Evolutionary conservation across 306 rosid genomes (phyloP), one percentile per base, ranked within the genome.

Genomic region (Benincasa hispida): DNA sequence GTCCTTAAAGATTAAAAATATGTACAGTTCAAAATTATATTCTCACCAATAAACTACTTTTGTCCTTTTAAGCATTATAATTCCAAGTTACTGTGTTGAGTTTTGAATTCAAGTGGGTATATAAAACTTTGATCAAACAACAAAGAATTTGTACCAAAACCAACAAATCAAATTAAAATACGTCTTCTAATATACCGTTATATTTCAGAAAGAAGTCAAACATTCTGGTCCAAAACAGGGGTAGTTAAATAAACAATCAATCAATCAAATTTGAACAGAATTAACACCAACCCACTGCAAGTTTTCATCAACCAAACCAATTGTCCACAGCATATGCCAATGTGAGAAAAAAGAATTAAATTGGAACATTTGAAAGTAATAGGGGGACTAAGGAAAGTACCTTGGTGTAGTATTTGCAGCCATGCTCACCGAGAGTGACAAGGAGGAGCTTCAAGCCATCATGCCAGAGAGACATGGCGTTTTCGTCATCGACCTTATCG

Each of bases 371-470:
- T 1, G 4, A 60, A 47, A 47, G 17, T 17, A 34, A 17, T 17
- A 3, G 18, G 9, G 11, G 21, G 7, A 45, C 18, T 8, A 3
- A 4, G 39, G 51, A 21, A 27, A 6, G 13, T 85, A 94, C 99
- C 97, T 91, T 89, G 79, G 98, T 89, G 81, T 94, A 94, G 86
- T 91, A 94, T 84, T 82, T 89, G 85, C 95, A 90, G 78, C 98
- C 98, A 0, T 89, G 55, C 75, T 94, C 97, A 17, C 98, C 98
- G 21, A 94, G 93, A 41, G 98, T 94, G 66, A 94, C 97, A 21
- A 94, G 96, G 66, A 94, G 97, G 24, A 94, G 88, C 85, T 89
- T 94, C 88, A 94, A 83, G 69, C 86, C 89, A 39, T 89, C 87
- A 77, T 84, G 96, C 98, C 96, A 94, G 32, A 94, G 65, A 0